Evolutionary conservation across 106 monocot species (phyloP).

Genomic region (Dendrobium officinale): DNA sequence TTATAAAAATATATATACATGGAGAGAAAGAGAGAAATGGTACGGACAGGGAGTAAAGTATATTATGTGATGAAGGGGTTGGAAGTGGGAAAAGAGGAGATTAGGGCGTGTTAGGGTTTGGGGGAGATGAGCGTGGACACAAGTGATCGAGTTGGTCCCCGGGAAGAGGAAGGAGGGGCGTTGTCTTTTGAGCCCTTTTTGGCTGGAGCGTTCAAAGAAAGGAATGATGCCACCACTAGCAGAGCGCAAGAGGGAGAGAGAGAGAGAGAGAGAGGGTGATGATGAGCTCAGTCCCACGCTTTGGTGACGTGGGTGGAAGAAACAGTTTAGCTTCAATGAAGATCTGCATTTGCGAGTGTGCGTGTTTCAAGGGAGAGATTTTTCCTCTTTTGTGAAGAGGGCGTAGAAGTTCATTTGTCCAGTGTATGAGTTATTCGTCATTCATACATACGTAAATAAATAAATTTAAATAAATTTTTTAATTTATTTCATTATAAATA

Average conservation of each 20-base stretch:
- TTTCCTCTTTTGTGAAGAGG: too few relatives aligned
- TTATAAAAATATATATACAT: neutral
- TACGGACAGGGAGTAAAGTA: neutral
- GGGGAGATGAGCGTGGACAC: neutral
- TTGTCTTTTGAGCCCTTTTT: neutral
- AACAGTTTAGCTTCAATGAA: too few relatives aligned
- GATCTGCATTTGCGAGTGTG: too few relatives aligned
- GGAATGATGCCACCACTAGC: neutral
- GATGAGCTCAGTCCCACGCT: constrained; percentile 5
- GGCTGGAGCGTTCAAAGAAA: neutral
- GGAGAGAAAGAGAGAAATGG: neutral
- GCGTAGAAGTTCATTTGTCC: too few relatives aligned
- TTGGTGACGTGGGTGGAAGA: neutral
- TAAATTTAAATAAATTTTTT: too few relatives aligned
- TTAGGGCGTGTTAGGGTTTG: neutral
- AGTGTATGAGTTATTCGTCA: too few relatives aligned
- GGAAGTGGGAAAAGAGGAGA: neutral
- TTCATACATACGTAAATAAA: too few relatives aligned
- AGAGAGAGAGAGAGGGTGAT: neutral
- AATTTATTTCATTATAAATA: too few relatives aligned
- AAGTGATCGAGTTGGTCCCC: constrained; percentile 4
- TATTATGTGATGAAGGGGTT: neutral
- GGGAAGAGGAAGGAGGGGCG: neutral
- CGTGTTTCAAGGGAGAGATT: too few relatives aligned
- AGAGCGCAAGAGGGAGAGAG: neutral